Evolutionary conservation across 441 rosid genomes (phyloP).

Genomic region (Pelargonium exstipulatum): DNA sequence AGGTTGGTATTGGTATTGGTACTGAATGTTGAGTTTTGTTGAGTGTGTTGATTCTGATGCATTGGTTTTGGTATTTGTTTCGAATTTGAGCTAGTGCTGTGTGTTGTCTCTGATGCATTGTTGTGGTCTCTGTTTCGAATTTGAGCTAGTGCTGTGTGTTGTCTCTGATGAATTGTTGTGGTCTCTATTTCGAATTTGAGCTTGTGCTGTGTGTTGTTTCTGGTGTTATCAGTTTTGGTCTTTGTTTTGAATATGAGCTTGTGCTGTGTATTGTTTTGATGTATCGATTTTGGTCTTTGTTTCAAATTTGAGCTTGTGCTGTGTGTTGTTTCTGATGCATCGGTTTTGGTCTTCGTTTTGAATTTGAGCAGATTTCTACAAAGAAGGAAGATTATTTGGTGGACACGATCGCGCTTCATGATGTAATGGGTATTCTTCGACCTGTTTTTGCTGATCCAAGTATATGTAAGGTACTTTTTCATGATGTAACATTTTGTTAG

Average conservation of each 20-base stretch:
- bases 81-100: not conserved
- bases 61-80: not conserved
- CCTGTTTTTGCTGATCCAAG: constrained; percentile 65
- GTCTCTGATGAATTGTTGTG: no score
- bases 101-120: no score
- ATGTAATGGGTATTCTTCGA: constrained; percentile 57
- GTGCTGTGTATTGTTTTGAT: no score
- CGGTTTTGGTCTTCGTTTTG: not conserved
- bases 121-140: not conserved
- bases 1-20: constrained; percentile 39
- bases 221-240: no score
- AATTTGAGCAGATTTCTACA: constrained; percentile 58
- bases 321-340: not conserved
- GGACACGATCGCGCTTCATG: constrained; percentile 76
- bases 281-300: no score
- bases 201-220: no score
- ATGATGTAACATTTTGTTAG: not conserved
- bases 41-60: not conserved
- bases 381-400: constrained; percentile 59
- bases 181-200: no score
- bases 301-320: not conserved
- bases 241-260: no score
- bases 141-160: no score
- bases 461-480: constrained; percentile 65
- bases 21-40: constrained; percentile 5